Evolutionary conservation across 2,329 filamentous ascomycete genomes (phyloP).

Genomic region (Drechslerella stenobrocha): DNA sequence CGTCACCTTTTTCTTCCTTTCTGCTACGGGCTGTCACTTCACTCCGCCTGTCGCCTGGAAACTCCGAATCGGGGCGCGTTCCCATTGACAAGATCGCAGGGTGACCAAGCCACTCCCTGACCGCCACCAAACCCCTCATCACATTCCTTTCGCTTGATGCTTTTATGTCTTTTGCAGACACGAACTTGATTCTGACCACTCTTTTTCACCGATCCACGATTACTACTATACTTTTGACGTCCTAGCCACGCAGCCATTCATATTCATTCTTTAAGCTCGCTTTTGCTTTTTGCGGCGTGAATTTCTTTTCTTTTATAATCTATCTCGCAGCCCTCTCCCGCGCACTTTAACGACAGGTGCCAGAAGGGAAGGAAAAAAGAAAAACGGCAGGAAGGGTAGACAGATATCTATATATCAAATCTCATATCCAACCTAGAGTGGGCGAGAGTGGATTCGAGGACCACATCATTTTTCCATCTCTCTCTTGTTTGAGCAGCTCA

Average conservation of each 20-base stretch:
- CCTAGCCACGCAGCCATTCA: slow-evolving; percentile 43
- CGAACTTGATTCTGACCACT: slow-evolving; percentile 38
- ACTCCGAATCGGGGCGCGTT: slow-evolving; percentile 43
- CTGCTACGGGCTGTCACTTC: slow-evolving; percentile 17
- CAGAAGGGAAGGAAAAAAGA: neutral
- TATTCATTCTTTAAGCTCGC: slow-evolving; percentile 18
- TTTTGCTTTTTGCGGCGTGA: slow-evolving; percentile 2
- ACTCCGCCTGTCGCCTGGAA: slow-evolving; percentile 42
- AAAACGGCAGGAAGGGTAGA: slow-evolving; percentile 14
- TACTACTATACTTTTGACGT: slow-evolving; percentile 40
- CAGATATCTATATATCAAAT: neutral
- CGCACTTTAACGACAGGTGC: neutral
- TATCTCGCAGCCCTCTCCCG: neutral
- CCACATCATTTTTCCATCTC: too few species aligned
- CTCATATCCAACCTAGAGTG: neutral
- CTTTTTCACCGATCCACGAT: slow-evolving; percentile 37
- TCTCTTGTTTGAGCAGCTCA: slow-evolving; percentile 1
- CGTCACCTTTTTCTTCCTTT: slow-evolving; percentile 14
- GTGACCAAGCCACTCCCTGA: slow-evolving; percentile 34
- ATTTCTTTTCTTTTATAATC: slow-evolving; percentile 7
- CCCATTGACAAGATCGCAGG: slow-evolving; percentile 7
- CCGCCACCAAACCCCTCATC: slow-evolving; percentile 43
- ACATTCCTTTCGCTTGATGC: slow-evolving; percentile 42
- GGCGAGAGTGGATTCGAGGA: neutral
- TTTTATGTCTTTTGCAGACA: slow-evolving; percentile 42